These are phyloP conservation scores for Blastocystis hominis DNA, from an alignment of 352 stramenopile species.

Conservation along the genomic window DNA sequence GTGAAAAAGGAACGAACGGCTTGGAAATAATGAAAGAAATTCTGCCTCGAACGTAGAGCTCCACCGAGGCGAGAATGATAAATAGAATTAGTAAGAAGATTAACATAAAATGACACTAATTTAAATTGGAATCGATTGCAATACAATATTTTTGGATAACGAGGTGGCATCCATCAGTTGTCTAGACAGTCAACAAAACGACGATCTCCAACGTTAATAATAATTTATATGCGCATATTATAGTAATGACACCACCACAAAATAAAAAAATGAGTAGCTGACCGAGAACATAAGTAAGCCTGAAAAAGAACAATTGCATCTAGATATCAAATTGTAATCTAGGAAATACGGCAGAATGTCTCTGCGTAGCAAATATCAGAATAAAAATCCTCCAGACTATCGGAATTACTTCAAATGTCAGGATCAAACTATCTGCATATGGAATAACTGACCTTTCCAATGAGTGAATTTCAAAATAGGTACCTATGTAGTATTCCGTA, in stretches of 20 bases:
- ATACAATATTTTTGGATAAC: too few relatives aligned
- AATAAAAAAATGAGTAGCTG: background rate
- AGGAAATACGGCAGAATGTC: background rate
- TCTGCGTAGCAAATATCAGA: background rate
- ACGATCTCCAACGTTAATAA: too few relatives aligned
- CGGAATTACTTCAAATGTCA: background rate
- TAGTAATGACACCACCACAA: background rate
- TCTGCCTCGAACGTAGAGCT: background rate
- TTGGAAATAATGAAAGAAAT: slow-evolving; percentile 38
- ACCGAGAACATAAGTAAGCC: background rate
- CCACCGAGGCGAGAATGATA: background rate
- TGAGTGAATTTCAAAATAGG: background rate
- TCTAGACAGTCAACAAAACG: background rate
- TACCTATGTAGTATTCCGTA: background rate
- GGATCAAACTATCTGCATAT: background rate
- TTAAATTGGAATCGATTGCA: background rate
- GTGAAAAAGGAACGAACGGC: background rate
- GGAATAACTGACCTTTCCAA: background rate
- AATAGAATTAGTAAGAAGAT: background rate
- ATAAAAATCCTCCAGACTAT: background rate
- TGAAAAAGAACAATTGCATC: slow-evolving; percentile 20
- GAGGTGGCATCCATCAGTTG: background rate
- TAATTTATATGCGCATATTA: background rate
- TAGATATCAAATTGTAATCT: background rate
- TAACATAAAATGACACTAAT: background rate